Percentiles rank a stretch among this genome's conserved stretches.
phyloP scores from a whole-genome alignment of 352 stramenopile genomes.

The Saprolegnia parasitica region DNA sequence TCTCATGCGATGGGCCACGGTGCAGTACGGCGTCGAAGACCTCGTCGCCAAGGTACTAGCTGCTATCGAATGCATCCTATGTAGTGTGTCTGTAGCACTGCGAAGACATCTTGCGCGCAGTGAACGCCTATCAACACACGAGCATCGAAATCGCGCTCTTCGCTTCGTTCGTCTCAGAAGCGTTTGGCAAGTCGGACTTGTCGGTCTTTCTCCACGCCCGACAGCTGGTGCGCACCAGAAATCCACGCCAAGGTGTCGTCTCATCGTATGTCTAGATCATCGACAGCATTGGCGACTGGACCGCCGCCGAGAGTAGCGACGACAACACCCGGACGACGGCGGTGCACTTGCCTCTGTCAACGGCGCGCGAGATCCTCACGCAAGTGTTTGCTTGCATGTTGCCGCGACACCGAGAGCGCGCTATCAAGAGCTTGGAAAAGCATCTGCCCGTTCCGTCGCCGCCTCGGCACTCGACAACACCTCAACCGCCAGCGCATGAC shows the following conservation, averaged over 20 bases:
- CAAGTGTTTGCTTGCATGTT: conserved; percentile 20
- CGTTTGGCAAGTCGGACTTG: conserved; percentile 26
- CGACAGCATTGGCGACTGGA: conserved; percentile 14
- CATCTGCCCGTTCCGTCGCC: not conserved
- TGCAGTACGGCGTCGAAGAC: conserved; percentile 24
- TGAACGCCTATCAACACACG: conserved; percentile 9
- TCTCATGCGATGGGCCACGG: conserved; percentile 12
- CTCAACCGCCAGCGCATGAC: no score
- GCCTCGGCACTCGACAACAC: not conserved
- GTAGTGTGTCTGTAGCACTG: not conserved
- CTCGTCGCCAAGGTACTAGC: conserved; percentile 14
- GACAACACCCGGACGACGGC: not conserved
- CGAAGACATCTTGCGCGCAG: conserved; percentile 1
- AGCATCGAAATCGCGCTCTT: conserved; percentile 21
- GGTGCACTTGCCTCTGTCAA: not conserved
- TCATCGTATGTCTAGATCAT: conserved; percentile 14
- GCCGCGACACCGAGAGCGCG: not conserved
- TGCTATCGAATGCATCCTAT: no score
- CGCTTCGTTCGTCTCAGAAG: conserved; percentile 1
- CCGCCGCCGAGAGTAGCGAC: not conserved
- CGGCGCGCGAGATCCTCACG: not conserved
- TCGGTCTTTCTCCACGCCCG: conserved; percentile 21
- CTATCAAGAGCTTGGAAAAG: not conserved
- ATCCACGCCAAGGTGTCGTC: not conserved
- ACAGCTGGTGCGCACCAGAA: not conserved